These are phyloP conservation scores for Populus tremula DNA, from an alignment of 345 rosid species.

Conservation along the genomic window DNA sequence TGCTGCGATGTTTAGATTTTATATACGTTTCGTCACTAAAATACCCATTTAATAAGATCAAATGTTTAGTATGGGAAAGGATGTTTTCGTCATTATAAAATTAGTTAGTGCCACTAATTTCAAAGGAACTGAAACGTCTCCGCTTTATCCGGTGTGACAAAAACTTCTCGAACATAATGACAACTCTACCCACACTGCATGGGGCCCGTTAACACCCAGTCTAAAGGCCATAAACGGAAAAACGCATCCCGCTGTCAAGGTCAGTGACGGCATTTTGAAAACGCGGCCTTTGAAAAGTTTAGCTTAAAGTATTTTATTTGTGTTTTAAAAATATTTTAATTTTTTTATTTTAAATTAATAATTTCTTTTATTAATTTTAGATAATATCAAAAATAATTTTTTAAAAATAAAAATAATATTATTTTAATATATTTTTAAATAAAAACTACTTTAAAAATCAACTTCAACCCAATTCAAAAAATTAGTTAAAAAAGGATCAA, in stretches of 20 bases:
- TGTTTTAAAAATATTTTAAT: too few relatives aligned
- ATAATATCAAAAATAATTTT: too few relatives aligned
- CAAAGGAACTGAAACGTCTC: constrained; percentile 16
- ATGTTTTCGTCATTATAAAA: background rate
- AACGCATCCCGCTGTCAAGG: background rate
- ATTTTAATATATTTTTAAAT: too few relatives aligned
- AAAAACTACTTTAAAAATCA: too few relatives aligned
- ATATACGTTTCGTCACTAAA: background rate
- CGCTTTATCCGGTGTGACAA: constrained; percentile 18
- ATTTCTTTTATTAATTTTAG: too few relatives aligned
- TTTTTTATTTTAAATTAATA: too few relatives aligned
- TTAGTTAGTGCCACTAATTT: background rate
- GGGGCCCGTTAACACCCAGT: background rate
- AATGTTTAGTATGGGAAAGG: background rate
- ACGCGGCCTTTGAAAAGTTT: constrained; percentile 5
- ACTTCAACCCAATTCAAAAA: too few relatives aligned
- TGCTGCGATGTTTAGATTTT: background rate
- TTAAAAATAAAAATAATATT: too few relatives aligned
- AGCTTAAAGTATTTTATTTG: background rate
- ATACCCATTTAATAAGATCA: too few relatives aligned
- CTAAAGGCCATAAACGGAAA: constrained; percentile 16
- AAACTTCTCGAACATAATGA: background rate
- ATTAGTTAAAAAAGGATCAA: background rate
- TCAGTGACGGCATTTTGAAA: constrained; percentile 17
- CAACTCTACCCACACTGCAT: background rate